phyloP scores from a whole-genome alignment of 2,329 filamentous ascomycete genomes.

The Exophiala viscosa region DNA sequence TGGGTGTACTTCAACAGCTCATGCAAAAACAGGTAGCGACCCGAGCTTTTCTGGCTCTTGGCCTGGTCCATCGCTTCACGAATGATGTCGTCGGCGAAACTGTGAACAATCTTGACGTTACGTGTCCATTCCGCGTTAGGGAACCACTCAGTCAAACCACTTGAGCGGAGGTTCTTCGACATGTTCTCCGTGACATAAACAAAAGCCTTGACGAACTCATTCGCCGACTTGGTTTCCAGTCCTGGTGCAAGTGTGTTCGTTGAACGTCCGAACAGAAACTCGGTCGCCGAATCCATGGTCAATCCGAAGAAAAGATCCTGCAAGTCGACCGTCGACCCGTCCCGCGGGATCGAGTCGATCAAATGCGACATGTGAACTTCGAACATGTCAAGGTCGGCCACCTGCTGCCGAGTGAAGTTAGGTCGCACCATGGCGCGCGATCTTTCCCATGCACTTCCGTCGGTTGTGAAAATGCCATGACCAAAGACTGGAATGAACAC shows the following conservation, averaged over 20 bases:
- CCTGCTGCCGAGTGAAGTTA: slow-evolving; percentile 51
- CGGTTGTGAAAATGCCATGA: slow-evolving; percentile 44
- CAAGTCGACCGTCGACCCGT: slow-evolving; percentile 56
- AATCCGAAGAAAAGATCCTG: slow-evolving; percentile 60
- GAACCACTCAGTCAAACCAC: slow-evolving; percentile 17
- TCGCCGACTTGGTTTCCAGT: slow-evolving; percentile 23
- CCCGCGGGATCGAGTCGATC: slow-evolving; percentile 54
- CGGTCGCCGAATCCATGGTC: slow-evolving; percentile 64
- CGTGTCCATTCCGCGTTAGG: slow-evolving; percentile 21
- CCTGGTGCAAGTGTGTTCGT: slow-evolving; percentile 28
- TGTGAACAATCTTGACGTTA: slow-evolving; percentile 25
- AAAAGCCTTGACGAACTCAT: slow-evolving; percentile 24
- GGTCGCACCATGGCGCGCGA: slow-evolving; percentile 45
- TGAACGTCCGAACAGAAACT: slow-evolving; percentile 63
- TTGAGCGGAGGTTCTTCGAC: slow-evolving; percentile 19
- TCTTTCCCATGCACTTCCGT: slow-evolving; percentile 48
- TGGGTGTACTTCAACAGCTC: slow-evolving; percentile 25
- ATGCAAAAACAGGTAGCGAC: slow-evolving; percentile 27
- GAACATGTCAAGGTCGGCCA: slow-evolving; percentile 55
- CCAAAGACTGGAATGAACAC: slow-evolving; percentile 25
- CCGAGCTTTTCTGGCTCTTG: slow-evolving; percentile 51
- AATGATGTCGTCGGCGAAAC: slow-evolving; percentile 25
- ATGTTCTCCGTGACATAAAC: slow-evolving; percentile 20
- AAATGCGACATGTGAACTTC: slow-evolving; percentile 59
- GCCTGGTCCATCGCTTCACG: slow-evolving; percentile 19